Conservation (phyloP, 1,139 yeast genomes). For the Zygoascus hellenicus region DNA sequence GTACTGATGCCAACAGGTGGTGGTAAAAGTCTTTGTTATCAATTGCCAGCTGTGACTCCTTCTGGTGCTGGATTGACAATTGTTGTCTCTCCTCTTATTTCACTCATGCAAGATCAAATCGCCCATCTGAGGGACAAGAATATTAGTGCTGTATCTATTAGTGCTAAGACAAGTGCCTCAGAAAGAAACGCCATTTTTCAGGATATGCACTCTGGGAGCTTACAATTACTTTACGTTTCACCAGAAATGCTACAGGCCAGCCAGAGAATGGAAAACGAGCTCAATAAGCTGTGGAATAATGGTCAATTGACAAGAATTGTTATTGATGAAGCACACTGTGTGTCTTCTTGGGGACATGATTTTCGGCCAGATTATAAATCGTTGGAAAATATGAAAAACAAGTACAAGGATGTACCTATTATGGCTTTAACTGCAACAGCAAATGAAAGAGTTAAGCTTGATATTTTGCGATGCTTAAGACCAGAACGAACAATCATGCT, state of each 20-base stretch:
- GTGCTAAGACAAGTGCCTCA: conserved; percentile 54
- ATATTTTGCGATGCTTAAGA: conserved; percentile 47
- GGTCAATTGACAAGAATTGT: conserved; percentile 74
- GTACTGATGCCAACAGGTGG: conserved; percentile 99
- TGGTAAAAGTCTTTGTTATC: conserved; percentile 94
- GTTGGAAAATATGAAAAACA: conserved; percentile 62
- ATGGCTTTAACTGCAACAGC: conserved; percentile 99
- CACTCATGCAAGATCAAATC: conserved; percentile 97
- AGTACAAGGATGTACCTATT: conserved; percentile 76
- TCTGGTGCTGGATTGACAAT: conserved; percentile 60
- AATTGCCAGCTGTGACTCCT: conserved; percentile 79
- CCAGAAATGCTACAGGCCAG: conserved; percentile 94
- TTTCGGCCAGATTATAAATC: conserved; percentile 94
- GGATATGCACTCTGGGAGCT: conserved; percentile 52
- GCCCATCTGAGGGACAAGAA: conserved; percentile 62
- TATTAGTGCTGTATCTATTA: conserved; percentile 83
- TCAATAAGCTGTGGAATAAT: conserved; percentile 50
- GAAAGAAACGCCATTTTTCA: conserved; percentile 63
- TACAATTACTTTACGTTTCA: conserved; percentile 79
- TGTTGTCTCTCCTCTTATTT: conserved; percentile 90
- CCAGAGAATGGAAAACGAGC: conserved; percentile 58
- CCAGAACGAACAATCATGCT: conserved; percentile 40
- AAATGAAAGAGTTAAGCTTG: conserved; percentile 81
- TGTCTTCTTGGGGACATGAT: conserved; percentile 99
- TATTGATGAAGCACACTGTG: conserved; percentile 98